Percentiles rank a stretch among this genome's conserved stretches.
Evolutionary conservation across 306 rosid genomes (phyloP).

Genomic region (Rubus parviflorus): DNA sequence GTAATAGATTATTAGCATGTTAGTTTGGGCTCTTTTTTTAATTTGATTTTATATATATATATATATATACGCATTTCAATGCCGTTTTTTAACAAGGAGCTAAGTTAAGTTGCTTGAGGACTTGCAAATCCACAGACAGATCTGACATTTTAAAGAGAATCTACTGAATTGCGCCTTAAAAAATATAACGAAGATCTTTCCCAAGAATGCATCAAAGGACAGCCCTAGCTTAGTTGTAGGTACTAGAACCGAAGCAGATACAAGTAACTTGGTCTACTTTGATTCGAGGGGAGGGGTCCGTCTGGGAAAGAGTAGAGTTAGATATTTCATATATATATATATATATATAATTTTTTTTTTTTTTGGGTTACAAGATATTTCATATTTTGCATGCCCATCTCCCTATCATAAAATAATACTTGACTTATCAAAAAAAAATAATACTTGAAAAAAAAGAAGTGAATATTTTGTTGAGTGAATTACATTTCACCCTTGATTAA

Average conservation of each 20-base stretch:
- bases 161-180: conserved; percentile 14
- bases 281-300: neutral
- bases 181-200: conserved; percentile 27
- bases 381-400: no score
- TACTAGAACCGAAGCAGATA: neutral
- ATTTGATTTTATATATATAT: neutral
- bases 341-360: no score
- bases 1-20: no score
- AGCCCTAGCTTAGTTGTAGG: conserved; percentile 3
- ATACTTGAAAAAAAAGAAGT: no score
- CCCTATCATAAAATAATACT: no score
- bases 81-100: neutral
- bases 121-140: conserved; percentile 1
- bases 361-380: no score
- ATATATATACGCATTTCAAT: neutral
- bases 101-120: neutral
- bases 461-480: no score
- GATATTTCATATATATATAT: neutral
- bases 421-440: no score
- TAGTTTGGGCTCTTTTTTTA: no score
- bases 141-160: neutral
- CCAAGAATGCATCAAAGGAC: conserved; percentile 26
- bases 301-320: neutral
- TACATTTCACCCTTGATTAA: no score
- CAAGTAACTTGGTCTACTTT: conserved; percentile 1